Evolutionary conservation across 805 yeast species (phyloP).

Genomic region (Isabelozyma heimii): DNA sequence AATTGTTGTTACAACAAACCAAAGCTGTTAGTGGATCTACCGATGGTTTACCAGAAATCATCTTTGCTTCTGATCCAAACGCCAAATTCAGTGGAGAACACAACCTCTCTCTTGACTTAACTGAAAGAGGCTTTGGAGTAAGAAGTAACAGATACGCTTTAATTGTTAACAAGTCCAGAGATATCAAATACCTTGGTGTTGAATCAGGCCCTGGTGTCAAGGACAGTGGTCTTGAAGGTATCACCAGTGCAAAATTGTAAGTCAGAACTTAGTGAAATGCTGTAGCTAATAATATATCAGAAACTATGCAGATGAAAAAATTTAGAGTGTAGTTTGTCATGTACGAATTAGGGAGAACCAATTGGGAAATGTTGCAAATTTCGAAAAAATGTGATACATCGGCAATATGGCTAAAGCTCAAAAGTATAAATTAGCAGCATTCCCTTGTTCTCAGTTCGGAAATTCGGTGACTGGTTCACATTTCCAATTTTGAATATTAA

Average conservation of each 20-base stretch:
- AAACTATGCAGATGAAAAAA: too few species aligned
- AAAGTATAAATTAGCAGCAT: too few species aligned
- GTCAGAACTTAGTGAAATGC: not conserved
- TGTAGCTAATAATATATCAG: too few species aligned
- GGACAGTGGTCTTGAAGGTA: constrained; percentile 36
- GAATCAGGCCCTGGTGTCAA: constrained; percentile 32
- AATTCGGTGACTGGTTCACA: too few species aligned
- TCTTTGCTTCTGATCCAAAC: constrained; percentile 40
- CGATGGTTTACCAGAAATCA: constrained; percentile 20
- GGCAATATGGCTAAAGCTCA: too few species aligned
- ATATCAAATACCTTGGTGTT: constrained; percentile 33
- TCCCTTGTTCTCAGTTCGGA: too few species aligned
- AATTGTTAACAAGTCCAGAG: constrained; percentile 23
- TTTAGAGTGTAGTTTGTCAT: too few species aligned
- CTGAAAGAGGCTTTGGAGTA: constrained; percentile 34
- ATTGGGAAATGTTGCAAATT: too few species aligned
- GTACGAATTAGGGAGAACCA: too few species aligned
- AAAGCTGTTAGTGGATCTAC: constrained; percentile 7
- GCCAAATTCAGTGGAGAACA: constrained; percentile 29
- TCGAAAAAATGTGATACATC: too few species aligned
- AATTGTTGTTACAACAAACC: constrained; percentile 30
- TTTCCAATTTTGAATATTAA: too few species aligned
- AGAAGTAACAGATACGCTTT: constrained; percentile 42
- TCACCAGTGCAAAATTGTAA: constrained; percentile 34
- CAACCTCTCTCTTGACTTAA: constrained; percentile 32